Conservation (phyloP, 495 filamentous ascomycete genomes). For the Hypomontagnella monticulosa region DNA sequence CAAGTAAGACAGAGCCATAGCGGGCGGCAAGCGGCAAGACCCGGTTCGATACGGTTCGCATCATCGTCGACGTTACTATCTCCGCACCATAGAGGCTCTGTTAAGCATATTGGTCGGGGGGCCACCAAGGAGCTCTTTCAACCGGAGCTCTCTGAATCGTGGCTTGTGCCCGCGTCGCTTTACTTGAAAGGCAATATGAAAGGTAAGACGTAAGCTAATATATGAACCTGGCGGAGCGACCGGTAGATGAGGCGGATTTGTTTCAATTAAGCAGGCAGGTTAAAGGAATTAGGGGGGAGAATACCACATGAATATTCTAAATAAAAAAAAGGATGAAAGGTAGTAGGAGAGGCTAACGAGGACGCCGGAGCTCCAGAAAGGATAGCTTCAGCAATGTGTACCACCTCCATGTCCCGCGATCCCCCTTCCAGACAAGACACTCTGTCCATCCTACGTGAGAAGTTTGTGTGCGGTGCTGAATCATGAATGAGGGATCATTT, state of each 20-base stretch:
- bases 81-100: conserved; percentile 32
- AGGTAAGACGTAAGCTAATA: conserved; percentile 36
- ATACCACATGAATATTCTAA: conserved; percentile 26
- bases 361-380: conserved; percentile 4
- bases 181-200: conserved; percentile 27
- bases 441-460: conserved; percentile 6
- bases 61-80: conserved; percentile 40
- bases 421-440: conserved; percentile 1
- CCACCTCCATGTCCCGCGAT: conserved; percentile 10
- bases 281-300: conserved; percentile 25
- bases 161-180: conserved; percentile 2
- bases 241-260: conserved; percentile 22
- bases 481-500: conserved; percentile 24
- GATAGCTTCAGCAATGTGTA: conserved; percentile 18
- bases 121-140: conserved; percentile 24
- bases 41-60: conserved; percentile 46
- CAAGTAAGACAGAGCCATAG: conserved; percentile 40
- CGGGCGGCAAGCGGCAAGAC: conserved; percentile 41
- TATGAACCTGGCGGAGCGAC: conserved; percentile 18
- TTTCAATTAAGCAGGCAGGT: conserved; percentile 37
- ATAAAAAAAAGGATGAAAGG: conserved; percentile 12
- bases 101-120: conserved; percentile 43
- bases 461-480: conserved; percentile 1
- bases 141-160: conserved; percentile 35
- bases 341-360: conserved; percentile 20